Evolutionary conservation across 768 basidiomycete genomes (phyloP).

Genomic region (Boletus eberwhitei): DNA sequence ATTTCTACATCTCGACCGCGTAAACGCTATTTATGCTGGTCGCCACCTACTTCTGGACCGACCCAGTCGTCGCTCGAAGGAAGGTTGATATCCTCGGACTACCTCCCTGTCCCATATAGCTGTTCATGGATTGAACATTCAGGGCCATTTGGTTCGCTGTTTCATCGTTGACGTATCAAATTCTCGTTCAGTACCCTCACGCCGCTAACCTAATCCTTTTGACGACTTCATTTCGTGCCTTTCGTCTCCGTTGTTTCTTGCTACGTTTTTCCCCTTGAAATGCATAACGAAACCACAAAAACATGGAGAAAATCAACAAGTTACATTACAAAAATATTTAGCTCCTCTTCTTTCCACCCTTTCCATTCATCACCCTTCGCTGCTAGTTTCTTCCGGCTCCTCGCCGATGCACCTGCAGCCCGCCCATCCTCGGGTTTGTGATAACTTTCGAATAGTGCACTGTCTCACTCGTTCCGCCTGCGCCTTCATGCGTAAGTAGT

Average conservation of each 20-base stretch:
- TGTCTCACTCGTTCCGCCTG: conserved; percentile 22
- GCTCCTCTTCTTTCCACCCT: conserved; percentile 32
- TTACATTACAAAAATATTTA: conserved; percentile 51
- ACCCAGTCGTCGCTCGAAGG: conserved; percentile 26
- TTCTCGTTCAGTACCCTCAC: conserved; percentile 31
- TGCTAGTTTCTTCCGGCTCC: conserved; percentile 17
- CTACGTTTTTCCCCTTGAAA: conserved; percentile 33
- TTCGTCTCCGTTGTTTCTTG: conserved; percentile 37
- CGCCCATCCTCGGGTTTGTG: conserved; percentile 6
- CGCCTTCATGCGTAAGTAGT: conserved; percentile 46
- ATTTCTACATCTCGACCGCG: conserved; percentile 29
- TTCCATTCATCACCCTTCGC: conserved; percentile 25
- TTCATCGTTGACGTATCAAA: conserved; percentile 31
- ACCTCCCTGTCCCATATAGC: conserved; percentile 25
- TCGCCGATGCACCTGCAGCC: conserved; percentile 6
- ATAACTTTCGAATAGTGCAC: conserved; percentile 25
- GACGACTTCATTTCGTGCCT: conserved; percentile 36
- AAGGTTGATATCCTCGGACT: conserved; percentile 33
- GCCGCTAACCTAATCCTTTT: conserved; percentile 35
- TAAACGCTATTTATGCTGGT: conserved; percentile 31
- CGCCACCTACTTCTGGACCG: conserved; percentile 15
- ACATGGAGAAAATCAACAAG: conserved; percentile 32
- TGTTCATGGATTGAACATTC: conserved; percentile 39
- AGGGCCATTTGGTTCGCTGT: conserved; percentile 24
- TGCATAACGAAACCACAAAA: conserved; percentile 36